A percentile compares a stretch with the other conserved stretches of the same genome.
Conservation (phyloP, 805 yeast species). For the Lachancea nothofagi region DNA sequence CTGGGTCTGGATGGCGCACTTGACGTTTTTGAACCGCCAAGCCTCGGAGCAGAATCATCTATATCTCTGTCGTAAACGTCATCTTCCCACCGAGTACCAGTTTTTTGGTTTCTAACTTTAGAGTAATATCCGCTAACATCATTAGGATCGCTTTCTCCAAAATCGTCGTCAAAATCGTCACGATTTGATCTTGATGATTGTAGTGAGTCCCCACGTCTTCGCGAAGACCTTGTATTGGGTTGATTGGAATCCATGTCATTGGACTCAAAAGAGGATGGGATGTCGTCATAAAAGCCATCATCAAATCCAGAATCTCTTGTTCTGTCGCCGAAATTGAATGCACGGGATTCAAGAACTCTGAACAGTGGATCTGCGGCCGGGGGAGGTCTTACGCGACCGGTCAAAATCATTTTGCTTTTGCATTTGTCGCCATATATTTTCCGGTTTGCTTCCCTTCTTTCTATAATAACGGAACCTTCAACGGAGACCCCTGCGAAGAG, state of each 20-base stretch:
- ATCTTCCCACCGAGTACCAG: conserved; percentile 73
- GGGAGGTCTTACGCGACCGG: conserved; percentile 89
- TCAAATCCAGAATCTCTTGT: conserved; percentile 60
- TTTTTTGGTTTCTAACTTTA: conserved; percentile 24
- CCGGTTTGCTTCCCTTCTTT: conserved; percentile 94
- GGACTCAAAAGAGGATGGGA: conserved; percentile 41
- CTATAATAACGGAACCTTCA: conserved; percentile 95
- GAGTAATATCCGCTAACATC: conserved; percentile 40
- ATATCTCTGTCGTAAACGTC: conserved; percentile 61
- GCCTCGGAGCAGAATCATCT: conserved; percentile 38
- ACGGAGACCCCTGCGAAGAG: conserved; percentile 95
- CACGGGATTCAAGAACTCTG: conserved; percentile 80
- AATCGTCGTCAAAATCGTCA: conserved; percentile 23
- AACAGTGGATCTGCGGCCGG: conserved; percentile 83
- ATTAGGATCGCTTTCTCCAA: conserved; percentile 32
- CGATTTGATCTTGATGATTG: conserved; percentile 21
- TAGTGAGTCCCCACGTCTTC: conserved; percentile 26
- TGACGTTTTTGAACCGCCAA: conserved; percentile 34
- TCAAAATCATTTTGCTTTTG: conserved; percentile 78
- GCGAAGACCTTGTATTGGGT: conserved; percentile 26
- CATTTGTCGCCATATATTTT: conserved; percentile 87
- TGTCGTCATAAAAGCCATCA: conserved; percentile 57
- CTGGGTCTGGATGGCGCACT: conserved; percentile 39
- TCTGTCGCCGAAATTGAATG: conserved; percentile 58
- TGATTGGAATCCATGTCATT: conserved; percentile 28